These are phyloP conservation scores for Verbascum thapsus DNA, from an alignment of 257 asterid species.

Conservation along the genomic window DNA sequence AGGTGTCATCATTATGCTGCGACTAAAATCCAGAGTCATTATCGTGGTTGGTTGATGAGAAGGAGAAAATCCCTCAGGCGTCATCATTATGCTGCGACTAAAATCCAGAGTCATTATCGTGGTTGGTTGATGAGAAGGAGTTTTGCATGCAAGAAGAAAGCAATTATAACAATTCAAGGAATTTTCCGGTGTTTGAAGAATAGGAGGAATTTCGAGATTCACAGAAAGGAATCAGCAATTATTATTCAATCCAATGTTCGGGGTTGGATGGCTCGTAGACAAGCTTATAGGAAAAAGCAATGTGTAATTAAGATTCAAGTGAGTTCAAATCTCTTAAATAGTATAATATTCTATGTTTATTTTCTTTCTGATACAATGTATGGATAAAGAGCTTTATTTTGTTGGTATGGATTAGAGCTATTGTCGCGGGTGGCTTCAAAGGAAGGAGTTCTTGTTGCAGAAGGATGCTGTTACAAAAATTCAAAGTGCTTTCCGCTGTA, in stretches of 20 bases:
- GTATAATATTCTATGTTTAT: neutral
- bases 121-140: conserved; percentile 56
- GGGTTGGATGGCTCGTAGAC: conserved; percentile 69
- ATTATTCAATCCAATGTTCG: conserved; percentile 72
- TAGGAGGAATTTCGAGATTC: conserved; percentile 44
- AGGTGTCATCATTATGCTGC: conserved; percentile 59
- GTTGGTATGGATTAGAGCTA: conserved; percentile 51
- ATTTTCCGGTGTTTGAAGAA: conserved; percentile 41
- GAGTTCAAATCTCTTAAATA: conserved; percentile 25
- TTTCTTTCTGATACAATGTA: conserved; percentile 15
- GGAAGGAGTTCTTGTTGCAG: conserved; percentile 51
- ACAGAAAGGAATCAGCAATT: conserved; percentile 52
- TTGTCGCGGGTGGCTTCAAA: conserved; percentile 68
- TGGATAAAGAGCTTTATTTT: conserved; percentile 4
- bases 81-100: conserved; percentile 65
- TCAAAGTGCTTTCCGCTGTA: conserved; percentile 59
- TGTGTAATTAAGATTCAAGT: conserved; percentile 59
- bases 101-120: conserved; percentile 72
- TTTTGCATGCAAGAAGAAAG: conserved; percentile 48
- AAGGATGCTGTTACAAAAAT: conserved; percentile 61
- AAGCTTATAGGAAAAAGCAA: conserved; percentile 39
- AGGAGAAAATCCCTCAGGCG: conserved; percentile 30
- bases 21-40: conserved; percentile 68
- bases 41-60: conserved; percentile 56
- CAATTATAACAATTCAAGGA: conserved; percentile 59